Base-by-base conservation (phyloP, 2,329 filamentous ascomycete genomes). In the Aaosphaeria arxii region DNA sequence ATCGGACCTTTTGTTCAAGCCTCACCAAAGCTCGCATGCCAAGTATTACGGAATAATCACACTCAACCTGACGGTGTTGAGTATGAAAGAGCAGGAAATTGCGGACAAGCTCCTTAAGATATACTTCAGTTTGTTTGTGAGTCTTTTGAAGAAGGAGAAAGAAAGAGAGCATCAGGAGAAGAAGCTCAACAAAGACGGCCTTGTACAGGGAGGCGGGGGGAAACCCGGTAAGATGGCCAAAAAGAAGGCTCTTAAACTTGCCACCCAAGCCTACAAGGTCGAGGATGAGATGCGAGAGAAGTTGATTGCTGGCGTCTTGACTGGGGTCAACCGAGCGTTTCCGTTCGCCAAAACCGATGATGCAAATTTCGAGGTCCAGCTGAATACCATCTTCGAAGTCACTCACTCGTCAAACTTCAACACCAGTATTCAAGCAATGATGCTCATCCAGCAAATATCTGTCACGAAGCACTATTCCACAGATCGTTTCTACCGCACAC, bases 361-460 rank as follows among this genome's bases (percentile, higher is more conserved):
- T 58, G 82, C 84, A 40, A 84, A 83, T 79, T 83, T 97, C 56
- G 89, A 95, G 63, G 85, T 86, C 49, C 92, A 99, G 64, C 82
- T 99, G 48, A 88, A 97, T 66, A 96, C 92, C 3, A 80, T 99
- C 29, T 99, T 96, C 80, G 86, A 85, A 61, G 94, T 99, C 62
- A 95, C 94, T 0, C 94, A 99, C 72, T 97, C 92, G 1, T 90
- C 92, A 48, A 99, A 99, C 71, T 97, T 99, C 80, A 99, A 97
- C 74, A 99, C 94, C 1, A 94, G 91, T 66, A 89, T 99, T 35
- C 94, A 99, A 71, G 92, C 94, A 32, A 81, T 99, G 55, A 87
- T 96, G 74, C 77, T 99, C 42, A 95, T 99, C 56, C 94, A 97
- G 67, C 94, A 97, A 69, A 81, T 99, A 30, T 89, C 91, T 1